Conservation (phyloP, 2,329 filamentous ascomycete genomes). For the Purpureocillium lavendulum region DNA sequence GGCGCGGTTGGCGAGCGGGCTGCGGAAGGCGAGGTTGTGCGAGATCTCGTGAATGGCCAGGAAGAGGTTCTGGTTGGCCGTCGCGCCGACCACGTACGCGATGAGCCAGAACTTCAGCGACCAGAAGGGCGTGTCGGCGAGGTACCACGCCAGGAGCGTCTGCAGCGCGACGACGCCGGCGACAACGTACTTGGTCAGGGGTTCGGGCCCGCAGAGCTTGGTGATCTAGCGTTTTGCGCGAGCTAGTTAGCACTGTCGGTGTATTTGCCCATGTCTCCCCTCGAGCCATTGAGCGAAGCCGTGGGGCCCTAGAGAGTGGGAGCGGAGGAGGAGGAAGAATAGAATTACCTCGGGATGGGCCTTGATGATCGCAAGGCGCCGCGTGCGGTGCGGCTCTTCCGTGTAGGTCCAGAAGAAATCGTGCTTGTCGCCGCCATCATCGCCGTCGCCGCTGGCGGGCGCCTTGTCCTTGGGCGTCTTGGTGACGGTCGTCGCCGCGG, state of each 20-base stretch:
- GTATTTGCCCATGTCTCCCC: no score
- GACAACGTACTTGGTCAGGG: conserved; percentile 91
- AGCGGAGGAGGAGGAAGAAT: not conserved
- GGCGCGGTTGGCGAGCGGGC: conserved; percentile 68
- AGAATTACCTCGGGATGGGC: conserved; percentile 94
- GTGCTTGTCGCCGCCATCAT: conserved; percentile 19
- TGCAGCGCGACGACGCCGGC: conserved; percentile 76
- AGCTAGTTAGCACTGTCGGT: no score
- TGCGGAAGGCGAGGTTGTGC: conserved; percentile 91
- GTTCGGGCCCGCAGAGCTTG: conserved; percentile 93
- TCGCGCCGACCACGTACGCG: conserved; percentile 87
- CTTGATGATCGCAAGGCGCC: conserved; percentile 92
- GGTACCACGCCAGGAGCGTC: conserved; percentile 64
- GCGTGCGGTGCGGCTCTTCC: conserved; percentile 89
- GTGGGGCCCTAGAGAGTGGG: no score
- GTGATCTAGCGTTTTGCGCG: no score
- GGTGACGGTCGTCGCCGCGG: conserved; percentile 24
- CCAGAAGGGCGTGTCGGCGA: conserved; percentile 70
- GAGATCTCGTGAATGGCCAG: conserved; percentile 98
- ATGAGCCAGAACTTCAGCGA: conserved; percentile 80
- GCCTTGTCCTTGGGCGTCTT: conserved; percentile 19
- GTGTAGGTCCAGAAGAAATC: conserved; percentile 98
- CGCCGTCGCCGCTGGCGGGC: conserved; percentile 8
- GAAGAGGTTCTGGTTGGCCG: conserved; percentile 97
- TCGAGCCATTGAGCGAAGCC: no score